Percentiles rank a stretch among this genome's conserved stretches.
These are phyloP conservation scores for Laetiporus sulphureus DNA, from an alignment of 1,284 basidiomycete species.

Conservation along the genomic window DNA sequence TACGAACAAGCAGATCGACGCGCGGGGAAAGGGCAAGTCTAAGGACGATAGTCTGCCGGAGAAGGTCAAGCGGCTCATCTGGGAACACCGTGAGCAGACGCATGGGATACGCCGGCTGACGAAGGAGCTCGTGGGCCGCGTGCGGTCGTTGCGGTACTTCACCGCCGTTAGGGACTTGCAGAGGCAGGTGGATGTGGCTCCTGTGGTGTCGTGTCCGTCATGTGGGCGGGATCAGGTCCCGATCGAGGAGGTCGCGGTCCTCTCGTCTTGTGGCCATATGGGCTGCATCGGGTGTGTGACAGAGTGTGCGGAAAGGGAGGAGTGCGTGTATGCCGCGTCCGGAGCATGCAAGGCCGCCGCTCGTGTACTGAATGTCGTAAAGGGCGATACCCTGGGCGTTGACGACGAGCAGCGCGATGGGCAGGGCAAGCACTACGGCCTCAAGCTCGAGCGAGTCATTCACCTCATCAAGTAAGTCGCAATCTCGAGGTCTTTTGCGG, in stretches of 20 bases:
- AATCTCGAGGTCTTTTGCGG: background rate
- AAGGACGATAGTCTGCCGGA: conserved; percentile 51
- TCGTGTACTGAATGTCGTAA: conserved; percentile 74
- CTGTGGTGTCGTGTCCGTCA: conserved; percentile 52
- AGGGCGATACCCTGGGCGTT: conserved; percentile 75
- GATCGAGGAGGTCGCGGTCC: conserved; percentile 68
- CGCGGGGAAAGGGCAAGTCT: conserved; percentile 43
- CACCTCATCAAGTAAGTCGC: conserved; percentile 69
- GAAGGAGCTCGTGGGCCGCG: conserved; percentile 84
- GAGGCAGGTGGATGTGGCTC: conserved; percentile 54
- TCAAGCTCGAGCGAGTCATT: conserved; percentile 84
- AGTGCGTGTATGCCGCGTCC: conserved; percentile 68
- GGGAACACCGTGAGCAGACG: conserved; percentile 82
- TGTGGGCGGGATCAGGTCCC: conserved; percentile 54
- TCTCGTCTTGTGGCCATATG: conserved; percentile 88
- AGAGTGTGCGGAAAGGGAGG: conserved; percentile 67
- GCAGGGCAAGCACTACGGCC: conserved; percentile 77
- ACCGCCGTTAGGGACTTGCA: conserved; percentile 86
- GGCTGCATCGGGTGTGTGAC: conserved; percentile 75
- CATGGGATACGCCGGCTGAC: conserved; percentile 78
- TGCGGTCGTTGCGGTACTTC: conserved; percentile 87
- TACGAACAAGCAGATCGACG: conserved; percentile 27
- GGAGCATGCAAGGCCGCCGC: conserved; percentile 70
- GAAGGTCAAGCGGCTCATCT: conserved; percentile 56
- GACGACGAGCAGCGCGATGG: conserved; percentile 73